Percentiles rank a stretch among this genome's conserved stretches.
phyloP scores from a whole-genome alignment of 306 rosid genomes.

The Pterocarpus macrocarpus region DNA sequence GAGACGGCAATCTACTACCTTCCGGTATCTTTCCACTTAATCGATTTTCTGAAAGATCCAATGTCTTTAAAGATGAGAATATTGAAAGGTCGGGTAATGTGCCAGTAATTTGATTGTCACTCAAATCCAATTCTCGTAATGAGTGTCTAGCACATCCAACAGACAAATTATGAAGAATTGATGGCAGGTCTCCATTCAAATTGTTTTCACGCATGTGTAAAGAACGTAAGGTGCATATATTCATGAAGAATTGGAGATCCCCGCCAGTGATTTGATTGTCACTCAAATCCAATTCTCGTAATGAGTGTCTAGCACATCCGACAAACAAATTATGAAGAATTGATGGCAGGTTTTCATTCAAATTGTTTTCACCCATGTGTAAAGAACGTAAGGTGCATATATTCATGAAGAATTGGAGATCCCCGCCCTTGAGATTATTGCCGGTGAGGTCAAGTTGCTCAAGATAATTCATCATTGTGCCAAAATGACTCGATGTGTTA shows the following conservation, averaged over 20 bases:
- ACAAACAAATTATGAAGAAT: too few species aligned
- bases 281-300: too few species aligned
- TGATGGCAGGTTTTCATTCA: too few species aligned
- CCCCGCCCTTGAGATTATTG: not conserved
- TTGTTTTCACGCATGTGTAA: not conserved
- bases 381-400: not conserved
- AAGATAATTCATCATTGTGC: not conserved
- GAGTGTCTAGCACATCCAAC: not conserved
- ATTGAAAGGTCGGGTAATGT: constrained; percentile 10
- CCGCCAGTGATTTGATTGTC: too few species aligned
- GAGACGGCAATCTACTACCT: not conserved
- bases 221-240: not conserved
- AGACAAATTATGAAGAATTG: constrained; percentile 5
- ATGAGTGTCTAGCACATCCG: too few species aligned
- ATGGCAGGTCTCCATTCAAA: not conserved
- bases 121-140: constrained; percentile 2
- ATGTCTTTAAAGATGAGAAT: not conserved
- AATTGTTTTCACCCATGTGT: rapidly evolving
- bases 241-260: not conserved
- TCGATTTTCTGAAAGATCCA: not conserved
- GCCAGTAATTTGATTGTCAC: not conserved
- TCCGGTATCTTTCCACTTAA: not conserved
- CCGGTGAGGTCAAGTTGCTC: not conserved
- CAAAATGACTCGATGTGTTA: not conserved
- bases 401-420: not conserved